A percentile compares a stretch with the other conserved stretches of the same genome.
Conservation (phyloP, 192 early-diverging fungal species). For the Coemansia sp. region DNA sequence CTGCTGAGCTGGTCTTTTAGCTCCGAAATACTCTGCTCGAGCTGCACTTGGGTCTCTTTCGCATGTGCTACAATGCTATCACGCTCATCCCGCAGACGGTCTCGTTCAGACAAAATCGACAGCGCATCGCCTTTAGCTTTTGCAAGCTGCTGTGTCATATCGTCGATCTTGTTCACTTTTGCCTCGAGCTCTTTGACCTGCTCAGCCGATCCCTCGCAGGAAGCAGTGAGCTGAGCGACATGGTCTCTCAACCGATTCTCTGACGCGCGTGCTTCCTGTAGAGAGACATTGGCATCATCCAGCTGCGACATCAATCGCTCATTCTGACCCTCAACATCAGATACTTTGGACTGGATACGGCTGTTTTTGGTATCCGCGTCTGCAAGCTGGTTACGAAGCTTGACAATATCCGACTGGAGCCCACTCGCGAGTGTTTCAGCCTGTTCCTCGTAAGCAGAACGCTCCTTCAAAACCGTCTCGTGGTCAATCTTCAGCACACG, state of each 20-base stretch:
- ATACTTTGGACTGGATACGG: background rate
- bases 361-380: background rate
- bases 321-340: background rate
- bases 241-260: background rate
- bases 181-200: background rate
- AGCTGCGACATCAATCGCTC: background rate
- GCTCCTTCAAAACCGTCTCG: background rate
- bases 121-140: background rate
- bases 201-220: background rate
- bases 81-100: conserved; percentile 13
- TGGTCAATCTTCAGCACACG: background rate
- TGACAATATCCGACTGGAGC: background rate
- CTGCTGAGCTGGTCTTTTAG: conserved; percentile 23
- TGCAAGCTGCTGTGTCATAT: background rate
- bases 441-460: background rate
- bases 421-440: background rate
- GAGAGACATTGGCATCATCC: background rate
- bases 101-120: conserved; percentile 5
- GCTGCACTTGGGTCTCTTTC: conserved; percentile 17
- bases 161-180: background rate
- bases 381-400: conserved; percentile 5
- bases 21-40: conserved; percentile 35
- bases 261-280: background rate
- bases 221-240: background rate
- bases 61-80: conserved; percentile 15